phyloP scores from a whole-genome alignment of 2,329 filamentous ascomycete genomes.

The Penicillium sp. region DNA sequence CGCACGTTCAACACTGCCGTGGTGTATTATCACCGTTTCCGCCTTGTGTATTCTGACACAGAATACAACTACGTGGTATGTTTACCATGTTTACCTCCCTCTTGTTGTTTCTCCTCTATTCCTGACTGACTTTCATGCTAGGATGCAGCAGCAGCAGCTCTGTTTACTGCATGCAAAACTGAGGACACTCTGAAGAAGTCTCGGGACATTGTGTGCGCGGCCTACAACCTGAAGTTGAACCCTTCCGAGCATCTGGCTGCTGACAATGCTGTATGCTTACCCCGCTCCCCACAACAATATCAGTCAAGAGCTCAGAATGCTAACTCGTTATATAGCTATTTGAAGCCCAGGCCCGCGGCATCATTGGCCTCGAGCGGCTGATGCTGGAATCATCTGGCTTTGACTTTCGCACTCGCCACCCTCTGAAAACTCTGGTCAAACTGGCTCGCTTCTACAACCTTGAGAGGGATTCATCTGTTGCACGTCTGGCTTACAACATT shows the following conservation, averaged over 20 bases:
- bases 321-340: constrained; percentile 61
- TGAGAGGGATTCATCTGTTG: constrained; percentile 56
- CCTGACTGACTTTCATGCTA: constrained; percentile 37
- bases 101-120: neutral
- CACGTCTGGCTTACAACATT: constrained; percentile 74
- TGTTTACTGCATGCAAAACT: constrained; percentile 95
- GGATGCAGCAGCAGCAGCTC: constrained; percentile 82
- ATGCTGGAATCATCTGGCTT: constrained; percentile 93
- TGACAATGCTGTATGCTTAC: constrained; percentile 72
- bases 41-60: constrained; percentile 77
- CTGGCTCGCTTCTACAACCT: constrained; percentile 64
- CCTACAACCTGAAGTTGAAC: constrained; percentile 78
- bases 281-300: neutral
- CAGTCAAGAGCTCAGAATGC: neutral
- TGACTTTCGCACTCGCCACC: constrained; percentile 87
- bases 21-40: constrained; percentile 91
- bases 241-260: constrained; percentile 68
- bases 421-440: constrained; percentile 83
- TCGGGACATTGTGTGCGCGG: constrained; percentile 84
- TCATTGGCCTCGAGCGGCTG: constrained; percentile 86
- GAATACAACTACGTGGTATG: constrained; percentile 73
- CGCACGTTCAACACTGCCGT: constrained; percentile 91
- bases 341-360: constrained; percentile 73
- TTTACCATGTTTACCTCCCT: constrained; percentile 14
- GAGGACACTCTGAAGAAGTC: constrained; percentile 99